A percentile compares a stretch with the other conserved stretches of the same genome.
These are phyloP conservation scores for Rhododendron williamsianum DNA, from an alignment of 148 eudicot species.

Conservation along the genomic window DNA sequence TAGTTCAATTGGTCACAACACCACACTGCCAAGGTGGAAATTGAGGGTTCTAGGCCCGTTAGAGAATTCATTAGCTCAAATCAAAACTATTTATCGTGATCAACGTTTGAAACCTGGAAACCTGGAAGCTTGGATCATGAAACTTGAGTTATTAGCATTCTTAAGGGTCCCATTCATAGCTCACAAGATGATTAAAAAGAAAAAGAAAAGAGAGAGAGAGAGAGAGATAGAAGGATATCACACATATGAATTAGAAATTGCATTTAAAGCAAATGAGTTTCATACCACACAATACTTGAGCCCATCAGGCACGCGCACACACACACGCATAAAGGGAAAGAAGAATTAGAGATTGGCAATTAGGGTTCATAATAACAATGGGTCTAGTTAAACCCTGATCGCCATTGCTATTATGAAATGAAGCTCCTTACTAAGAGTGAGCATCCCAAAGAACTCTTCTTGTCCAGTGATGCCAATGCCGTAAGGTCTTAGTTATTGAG, in stretches of 20 bases:
- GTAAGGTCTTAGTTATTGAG: slow-evolving; percentile 82
- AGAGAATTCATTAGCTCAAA: neutral
- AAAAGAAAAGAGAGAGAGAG: too few species aligned
- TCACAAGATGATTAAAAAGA: too few species aligned
- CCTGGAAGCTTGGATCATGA: neutral
- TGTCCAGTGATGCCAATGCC: slow-evolving; percentile 93
- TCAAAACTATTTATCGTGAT: neutral
- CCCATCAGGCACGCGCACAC: too few species aligned
- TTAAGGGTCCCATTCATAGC: neutral
- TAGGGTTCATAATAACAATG: too few species aligned
- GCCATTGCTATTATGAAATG: slow-evolving; percentile 7
- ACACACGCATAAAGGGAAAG: too few species aligned
- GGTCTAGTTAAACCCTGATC: slow-evolving; percentile 15
- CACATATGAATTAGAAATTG: neutral
- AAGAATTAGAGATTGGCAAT: too few species aligned
- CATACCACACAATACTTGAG: too few species aligned
- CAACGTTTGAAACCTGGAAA: too few species aligned
- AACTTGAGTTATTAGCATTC: neutral
- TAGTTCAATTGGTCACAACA: neutral
- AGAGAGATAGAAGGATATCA: neutral
- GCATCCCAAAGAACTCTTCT: slow-evolving; percentile 79
- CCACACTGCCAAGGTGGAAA: neutral
- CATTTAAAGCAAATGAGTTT: too few species aligned
- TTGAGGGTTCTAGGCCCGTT: neutral
- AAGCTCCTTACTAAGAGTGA: slow-evolving; percentile 48